Evolutionary conservation across 495 filamentous ascomycete genomes (phyloP), one percentile per base, ranked within the genome.

Genomic region (Staphylotrichum tortipilum): DNA sequence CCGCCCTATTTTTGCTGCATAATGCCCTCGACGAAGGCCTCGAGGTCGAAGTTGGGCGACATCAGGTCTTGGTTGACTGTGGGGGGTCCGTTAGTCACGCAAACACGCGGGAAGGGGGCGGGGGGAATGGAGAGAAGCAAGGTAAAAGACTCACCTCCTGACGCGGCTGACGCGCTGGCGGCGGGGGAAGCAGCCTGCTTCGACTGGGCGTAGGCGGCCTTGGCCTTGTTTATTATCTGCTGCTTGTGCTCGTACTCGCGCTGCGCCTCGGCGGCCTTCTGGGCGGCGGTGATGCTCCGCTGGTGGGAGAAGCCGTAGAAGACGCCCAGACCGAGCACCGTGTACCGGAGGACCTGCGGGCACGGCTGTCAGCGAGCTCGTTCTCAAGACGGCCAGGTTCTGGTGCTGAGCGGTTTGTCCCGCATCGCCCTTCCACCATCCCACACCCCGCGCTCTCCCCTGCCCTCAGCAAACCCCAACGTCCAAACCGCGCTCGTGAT

Each of bases 241-340:
- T 86, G 80, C 77, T 96, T 90, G 65, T 86, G 86, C 57, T 89
- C 71, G 59, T 87, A 95, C 66, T 95, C 88, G 55, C 78, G 77
- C 60, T 95, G 71, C 52, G 80, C 74, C 40, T 81, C 75, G 36
- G 76, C 73, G 52, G 77, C 66, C 68, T 84, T 85, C 54, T 86
- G 77, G 55, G 75, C 57, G 24, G 85, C 63, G 52, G 71, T 81
- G 63, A 97, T 77, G 35, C 77, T 75, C 44, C 80, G 76, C 72
- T 99, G 94, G 76, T 95, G 89, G 65, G 81, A 86, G 68, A 95
- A 72, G 66, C 92, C 92, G 74, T 97, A 97, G 66, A 94, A 78
- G 61, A 95, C 71, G 68, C 92, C 92, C 60, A 84, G 69, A 58
- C 79, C 83, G 54, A 97, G 84, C 62, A 89, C 89, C 55, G 86